Base-by-base conservation (phyloP, 225 moss, liverwort and hornwort genomes). In the Anthoceros angustus region DNA sequence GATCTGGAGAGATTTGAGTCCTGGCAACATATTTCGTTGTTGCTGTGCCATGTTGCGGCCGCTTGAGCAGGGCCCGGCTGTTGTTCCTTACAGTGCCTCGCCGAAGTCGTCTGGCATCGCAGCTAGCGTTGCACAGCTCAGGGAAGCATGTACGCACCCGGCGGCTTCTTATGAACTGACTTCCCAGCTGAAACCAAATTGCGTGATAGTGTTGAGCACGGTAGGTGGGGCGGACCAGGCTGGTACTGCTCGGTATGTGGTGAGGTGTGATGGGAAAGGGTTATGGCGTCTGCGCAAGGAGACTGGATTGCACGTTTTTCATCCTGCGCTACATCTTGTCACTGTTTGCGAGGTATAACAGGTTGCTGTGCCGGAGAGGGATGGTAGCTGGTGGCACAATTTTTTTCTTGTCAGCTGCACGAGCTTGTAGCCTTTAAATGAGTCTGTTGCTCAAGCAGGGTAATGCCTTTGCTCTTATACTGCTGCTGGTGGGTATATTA, bases 291-390 rank as follows among this genome's bases (percentile, higher is more conserved):
- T 74, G 40, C 69, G 69, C 24, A 66, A 60, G 69, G 69, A 70
- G 74, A 43, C 48, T 18, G 74, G 69, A 50, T 69, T 74, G 55
- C 64, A 69, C n/a, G 49, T 61, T 0, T 61, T 25, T 39, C 69
- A 74, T 61, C 74, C 74, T 24, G 60, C 74, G 0, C 64, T 69
- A 40, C 74, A 74, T 60, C 69, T 74, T 10, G 66, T 74, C 18
- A 69, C 69, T 24, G 25, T 70, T n/a, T 60, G 65, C 15, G 69
- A 70, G 74, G 74, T 74, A 61, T n/a, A 39, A 8, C 25, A 0
- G 25, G 39, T 23, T 25, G 8, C 55, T 60, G 55, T 60, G 18
- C 1, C 4, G 55, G 18, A 60, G 21, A 60, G 21, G 18, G 2
- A 16, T 21, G 21, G 55, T 16, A 7, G 12, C 63, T 0, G 63